A percentile compares a stretch with the other conserved stretches of the same genome.
Evolutionary conservation across 768 basidiomycete species (phyloP).

Genomic region (Rhizopogon vesiculosus): DNA sequence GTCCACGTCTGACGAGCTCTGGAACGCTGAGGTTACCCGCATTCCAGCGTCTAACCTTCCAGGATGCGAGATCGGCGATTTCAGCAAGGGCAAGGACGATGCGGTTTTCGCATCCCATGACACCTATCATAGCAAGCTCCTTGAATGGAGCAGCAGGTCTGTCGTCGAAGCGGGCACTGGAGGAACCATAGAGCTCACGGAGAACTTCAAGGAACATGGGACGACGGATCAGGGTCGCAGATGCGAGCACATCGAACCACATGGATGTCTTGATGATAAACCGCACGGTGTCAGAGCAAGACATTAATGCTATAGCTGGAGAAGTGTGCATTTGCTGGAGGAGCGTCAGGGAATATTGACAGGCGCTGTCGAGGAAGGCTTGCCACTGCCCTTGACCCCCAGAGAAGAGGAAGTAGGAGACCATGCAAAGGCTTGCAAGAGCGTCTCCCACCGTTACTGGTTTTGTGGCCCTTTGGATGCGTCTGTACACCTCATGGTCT

Average conservation of each 20-base stretch:
- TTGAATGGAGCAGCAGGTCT: constrained; percentile 34
- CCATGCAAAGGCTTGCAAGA: constrained; percentile 70
- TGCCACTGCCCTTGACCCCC: constrained; percentile 72
- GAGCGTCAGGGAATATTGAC: constrained; percentile 45
- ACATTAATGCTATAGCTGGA: constrained; percentile 40
- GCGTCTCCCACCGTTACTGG: constrained; percentile 58
- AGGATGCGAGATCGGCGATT: constrained; percentile 57
- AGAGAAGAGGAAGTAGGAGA: constrained; percentile 74
- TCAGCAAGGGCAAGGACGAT: constrained; percentile 79
- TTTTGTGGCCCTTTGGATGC: constrained; percentile 15
- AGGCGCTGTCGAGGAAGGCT: constrained; percentile 59
- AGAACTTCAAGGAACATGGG: constrained; percentile 59
- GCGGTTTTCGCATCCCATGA: constrained; percentile 83
- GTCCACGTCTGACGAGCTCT: constrained; percentile 51
- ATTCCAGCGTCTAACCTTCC: constrained; percentile 47
- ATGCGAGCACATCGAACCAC: constrained; percentile 85
- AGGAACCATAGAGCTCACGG: constrained; percentile 44
- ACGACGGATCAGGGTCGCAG: constrained; percentile 56
- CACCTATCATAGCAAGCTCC: constrained; percentile 67
- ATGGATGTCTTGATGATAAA: constrained; percentile 83
- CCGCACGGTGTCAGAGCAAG: constrained; percentile 45
- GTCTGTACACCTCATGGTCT: constrained; percentile 22
- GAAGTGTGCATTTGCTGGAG: constrained; percentile 35
- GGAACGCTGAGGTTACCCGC: constrained; percentile 52
- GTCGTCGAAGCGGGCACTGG: constrained; percentile 15